Evolutionary conservation across 2,329 filamentous ascomycete species (phyloP).

Genomic region (Claviceps digitariae): DNA sequence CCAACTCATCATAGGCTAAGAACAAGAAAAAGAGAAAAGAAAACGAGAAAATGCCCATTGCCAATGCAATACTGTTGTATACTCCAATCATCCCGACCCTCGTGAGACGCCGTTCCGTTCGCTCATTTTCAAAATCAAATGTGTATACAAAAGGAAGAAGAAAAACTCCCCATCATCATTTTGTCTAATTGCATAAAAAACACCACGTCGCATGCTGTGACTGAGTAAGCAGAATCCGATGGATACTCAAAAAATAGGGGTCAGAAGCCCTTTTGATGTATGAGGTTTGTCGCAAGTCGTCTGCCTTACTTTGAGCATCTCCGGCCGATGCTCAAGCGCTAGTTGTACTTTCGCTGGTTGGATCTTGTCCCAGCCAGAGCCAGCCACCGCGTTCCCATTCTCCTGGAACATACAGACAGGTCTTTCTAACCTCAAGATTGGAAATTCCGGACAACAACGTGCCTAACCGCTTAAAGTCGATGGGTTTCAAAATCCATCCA

Average conservation of each 20-base stretch:
- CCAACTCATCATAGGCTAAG: neutral
- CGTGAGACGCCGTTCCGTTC: neutral
- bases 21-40: neutral
- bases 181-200: neutral
- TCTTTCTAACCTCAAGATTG: slow-evolving; percentile 40
- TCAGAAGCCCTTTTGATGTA: neutral
- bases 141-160: neutral
- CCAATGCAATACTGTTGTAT: neutral
- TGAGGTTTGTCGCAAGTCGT: neutral
- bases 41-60: neutral
- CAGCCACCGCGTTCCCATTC: slow-evolving; percentile 80
- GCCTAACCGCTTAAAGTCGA: slow-evolving; percentile 64
- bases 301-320: slow-evolving; percentile 5
- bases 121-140: neutral
- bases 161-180: neutral
- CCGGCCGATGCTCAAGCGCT: slow-evolving; percentile 15
- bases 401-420: slow-evolving; percentile 56
- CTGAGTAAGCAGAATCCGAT: neutral
- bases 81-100: neutral
- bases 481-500: slow-evolving; percentile 81
- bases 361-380: slow-evolving; percentile 35
- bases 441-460: slow-evolving; percentile 57
- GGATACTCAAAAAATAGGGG: neutral
- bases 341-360: slow-evolving; percentile 4
- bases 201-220: neutral